Base-by-base conservation (phyloP, 2,329 filamentous ascomycete species). In the Paracamarosporium sp. region DNA sequence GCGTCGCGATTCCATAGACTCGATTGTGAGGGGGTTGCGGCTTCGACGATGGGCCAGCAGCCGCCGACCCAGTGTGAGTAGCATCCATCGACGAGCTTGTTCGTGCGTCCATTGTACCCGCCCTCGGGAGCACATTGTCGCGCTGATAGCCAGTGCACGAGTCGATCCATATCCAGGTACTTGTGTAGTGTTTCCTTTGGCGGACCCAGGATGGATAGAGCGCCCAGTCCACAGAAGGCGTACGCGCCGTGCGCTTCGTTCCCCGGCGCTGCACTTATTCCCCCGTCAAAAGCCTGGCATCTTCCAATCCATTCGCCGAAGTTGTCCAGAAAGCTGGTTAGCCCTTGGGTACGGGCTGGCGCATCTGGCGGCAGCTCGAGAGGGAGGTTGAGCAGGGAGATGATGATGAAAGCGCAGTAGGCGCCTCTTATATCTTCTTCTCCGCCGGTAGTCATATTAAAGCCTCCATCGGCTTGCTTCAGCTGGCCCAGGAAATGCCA, bases 41-140 rank as follows among this genome's bases (percentile, higher is more conserved):
- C 91, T 80, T 97, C 90, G 65, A 98, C 83, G 63, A 99, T 79
- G 44, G 94, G 90, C 92, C 93, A 99, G 80, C 93, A 98, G 53
- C 90, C 91, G 53, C 95, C 95, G 31, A 97, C 90, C 95, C 95
- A 99, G 78, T 97, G 94, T 74, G 92, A 96, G 80, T 99, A 99
- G 80, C 95, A 99, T 44, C 94, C 95, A 76, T 99, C 95, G 30
- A 98, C 95, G 30, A 99, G 85, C 80, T 99, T 99, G 83, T 98
- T 98, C 27, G 94, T 97, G 66, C 95, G 90, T 60, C 95, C 95
- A 38, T 92, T 90, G 72, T 97, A 93, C 33, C 95, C 95, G 63
- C 93, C 93, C 76, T 98, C 95, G 3, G 94, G 95, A 28, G 88
- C 88, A 75, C 94, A 91, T 77, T 99, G 95, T 58, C 93, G 89